Evolutionary conservation across 2,329 filamentous ascomycete species (phyloP).

Genomic region (Pestalotiopsis sp.): DNA sequence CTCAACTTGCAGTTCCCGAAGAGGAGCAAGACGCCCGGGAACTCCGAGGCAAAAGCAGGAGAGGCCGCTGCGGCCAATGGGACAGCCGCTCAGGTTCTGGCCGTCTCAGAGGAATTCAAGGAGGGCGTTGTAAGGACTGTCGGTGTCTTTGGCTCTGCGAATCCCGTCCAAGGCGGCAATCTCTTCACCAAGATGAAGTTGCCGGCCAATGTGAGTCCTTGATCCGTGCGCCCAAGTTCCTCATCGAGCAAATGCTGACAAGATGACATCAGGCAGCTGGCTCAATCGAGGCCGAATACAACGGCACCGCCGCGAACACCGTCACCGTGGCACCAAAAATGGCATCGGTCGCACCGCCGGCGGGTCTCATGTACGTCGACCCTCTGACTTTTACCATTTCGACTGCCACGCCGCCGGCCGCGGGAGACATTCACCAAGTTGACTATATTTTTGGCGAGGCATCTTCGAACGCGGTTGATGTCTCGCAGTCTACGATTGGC

Average conservation of each 20-base stretch:
- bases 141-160: constrained; percentile 14
- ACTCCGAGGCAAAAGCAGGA: not conserved
- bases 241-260: not conserved
- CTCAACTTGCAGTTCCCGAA: not conserved
- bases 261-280: constrained; percentile 12
- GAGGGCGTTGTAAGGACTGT: constrained; percentile 12
- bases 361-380: constrained; percentile 20
- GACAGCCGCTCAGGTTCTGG: not conserved
- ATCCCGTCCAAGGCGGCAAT: constrained; percentile 12
- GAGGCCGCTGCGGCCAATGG: not conserved
- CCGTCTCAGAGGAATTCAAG: constrained; percentile 8
- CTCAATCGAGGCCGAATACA: constrained; percentile 18
- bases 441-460: constrained; percentile 20
- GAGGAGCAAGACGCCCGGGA: not conserved
- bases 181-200: constrained; percentile 16
- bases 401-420: constrained; percentile 9
- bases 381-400: constrained; percentile 16
- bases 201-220: constrained; percentile 14
- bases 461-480: constrained; percentile 15
- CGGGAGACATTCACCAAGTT: constrained; percentile 16
- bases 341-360: constrained; percentile 12
- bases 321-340: constrained; percentile 17
- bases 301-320: constrained; percentile 16
- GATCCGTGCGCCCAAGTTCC: not conserved
- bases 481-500: constrained; percentile 12